Conservation (phyloP, 306 rosid species). For the Senna siamea region DNA sequence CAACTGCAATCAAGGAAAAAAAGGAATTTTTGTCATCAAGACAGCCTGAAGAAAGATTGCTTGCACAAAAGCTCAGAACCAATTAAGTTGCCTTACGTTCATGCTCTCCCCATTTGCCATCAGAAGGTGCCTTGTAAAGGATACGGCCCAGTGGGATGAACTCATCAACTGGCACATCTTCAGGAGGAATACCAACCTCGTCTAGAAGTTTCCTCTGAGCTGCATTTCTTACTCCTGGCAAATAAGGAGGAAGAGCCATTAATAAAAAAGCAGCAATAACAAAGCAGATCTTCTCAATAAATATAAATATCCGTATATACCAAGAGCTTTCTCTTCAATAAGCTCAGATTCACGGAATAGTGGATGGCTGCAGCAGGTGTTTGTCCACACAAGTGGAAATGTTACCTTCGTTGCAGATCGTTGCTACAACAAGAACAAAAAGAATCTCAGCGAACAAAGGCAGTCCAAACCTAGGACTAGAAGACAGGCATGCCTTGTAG, state of each 20-base stretch:
- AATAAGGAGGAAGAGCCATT: constrained; percentile 12
- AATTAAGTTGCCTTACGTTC: constrained; percentile 67
- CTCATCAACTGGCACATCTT: constrained; percentile 93
- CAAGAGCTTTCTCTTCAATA: constrained; percentile 73
- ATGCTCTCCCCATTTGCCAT: constrained; percentile 99
- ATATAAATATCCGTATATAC: constrained; percentile 44
- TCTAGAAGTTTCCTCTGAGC: constrained; percentile 98
- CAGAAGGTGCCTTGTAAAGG: constrained; percentile 96
- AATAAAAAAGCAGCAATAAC: not conserved
- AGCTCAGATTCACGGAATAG: constrained; percentile 95
- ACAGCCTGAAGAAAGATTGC: constrained; percentile 7
- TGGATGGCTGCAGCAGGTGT: constrained; percentile 99
- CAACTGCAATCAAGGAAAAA: constrained; percentile 66
- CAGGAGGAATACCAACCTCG: constrained; percentile 90
- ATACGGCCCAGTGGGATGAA: constrained; percentile 90
- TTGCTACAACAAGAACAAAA: constrained; percentile 65
- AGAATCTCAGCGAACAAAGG: constrained; percentile 26
- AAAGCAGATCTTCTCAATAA: constrained; percentile 25
- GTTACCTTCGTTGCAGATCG: constrained; percentile 98
- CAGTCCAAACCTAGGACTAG: constrained; percentile 23
- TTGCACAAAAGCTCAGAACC: not conserved
- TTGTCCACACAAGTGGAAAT: constrained; percentile 99
- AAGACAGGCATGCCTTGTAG: constrained; percentile 19
- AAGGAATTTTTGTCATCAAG: constrained; percentile 28
- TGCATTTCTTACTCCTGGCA: constrained; percentile 87